phyloP scores from a whole-genome alignment of 176 grass and related monocot species.

The Paspalum vaginatum region DNA sequence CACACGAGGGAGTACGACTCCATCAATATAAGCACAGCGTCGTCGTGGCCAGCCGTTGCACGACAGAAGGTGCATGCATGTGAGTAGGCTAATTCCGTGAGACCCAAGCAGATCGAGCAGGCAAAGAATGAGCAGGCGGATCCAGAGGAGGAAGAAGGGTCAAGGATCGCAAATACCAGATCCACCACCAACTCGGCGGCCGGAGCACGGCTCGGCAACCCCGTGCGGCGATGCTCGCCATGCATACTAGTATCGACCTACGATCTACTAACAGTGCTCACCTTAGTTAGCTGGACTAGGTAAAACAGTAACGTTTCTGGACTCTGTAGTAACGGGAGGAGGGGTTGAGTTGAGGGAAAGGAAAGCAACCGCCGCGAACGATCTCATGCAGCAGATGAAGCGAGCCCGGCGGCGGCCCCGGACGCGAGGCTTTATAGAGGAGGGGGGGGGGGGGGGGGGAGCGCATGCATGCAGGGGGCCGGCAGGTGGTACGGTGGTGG shows the following conservation, averaged over 20 bases:
- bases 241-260: slow-evolving; percentile 11
- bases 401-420: no score
- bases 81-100: no score
- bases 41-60: no score
- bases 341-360: no score
- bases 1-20: no score
- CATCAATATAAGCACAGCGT: no score
- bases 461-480: slow-evolving; percentile 36
- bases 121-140: background rate
- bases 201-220: slow-evolving; percentile 52
- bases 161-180: slow-evolving; percentile 56
- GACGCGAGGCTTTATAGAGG: background rate
- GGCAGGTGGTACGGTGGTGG: background rate
- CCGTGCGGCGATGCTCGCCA: slow-evolving; percentile 48
- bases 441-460: background rate
- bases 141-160: background rate
- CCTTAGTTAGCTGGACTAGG: slow-evolving; percentile 31
- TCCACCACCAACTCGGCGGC: slow-evolving; percentile 46
- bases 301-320: background rate
- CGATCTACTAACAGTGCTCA: slow-evolving; percentile 9
- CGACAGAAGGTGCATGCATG: no score
- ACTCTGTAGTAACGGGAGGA: background rate
- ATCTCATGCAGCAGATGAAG: no score
- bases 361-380: no score
- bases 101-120: no score